Percentiles rank a stretch among this genome's conserved stretches.
phyloP scores from a whole-genome alignment of 805 yeast species.

The Brettanomyces bruxellensis region DNA sequence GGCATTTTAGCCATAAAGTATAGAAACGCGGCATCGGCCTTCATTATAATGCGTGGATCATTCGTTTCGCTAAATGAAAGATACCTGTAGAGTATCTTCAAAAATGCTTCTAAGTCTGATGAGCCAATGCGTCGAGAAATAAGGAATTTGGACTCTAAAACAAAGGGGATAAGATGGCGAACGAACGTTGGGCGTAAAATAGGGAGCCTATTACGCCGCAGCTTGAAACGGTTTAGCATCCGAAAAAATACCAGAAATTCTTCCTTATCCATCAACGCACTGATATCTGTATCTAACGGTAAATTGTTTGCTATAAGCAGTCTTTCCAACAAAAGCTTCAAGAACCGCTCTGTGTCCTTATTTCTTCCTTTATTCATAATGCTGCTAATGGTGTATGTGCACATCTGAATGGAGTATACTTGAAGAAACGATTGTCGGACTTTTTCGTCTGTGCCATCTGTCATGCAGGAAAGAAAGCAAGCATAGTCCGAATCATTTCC shows the following conservation, averaged over 20 bases:
- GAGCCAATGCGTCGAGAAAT: slow-evolving; percentile 1
- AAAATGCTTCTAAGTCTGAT: slow-evolving; percentile 7
- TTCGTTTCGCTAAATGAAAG: background rate
- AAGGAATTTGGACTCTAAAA: background rate
- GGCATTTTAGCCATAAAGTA: slow-evolving; percentile 4
- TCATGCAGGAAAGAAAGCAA: slow-evolving; percentile 6
- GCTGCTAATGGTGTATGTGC: slow-evolving; percentile 10
- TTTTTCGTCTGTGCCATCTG: background rate
- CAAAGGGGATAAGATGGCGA: background rate
- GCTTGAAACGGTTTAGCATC: slow-evolving; percentile 1
- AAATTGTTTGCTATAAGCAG: background rate
- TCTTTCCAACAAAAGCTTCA: slow-evolving; percentile 5
- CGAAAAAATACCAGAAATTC: background rate
- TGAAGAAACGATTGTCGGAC: slow-evolving; percentile 4
- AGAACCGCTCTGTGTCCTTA: slow-evolving; percentile 9
- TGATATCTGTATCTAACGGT: background rate
- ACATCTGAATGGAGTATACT: slow-evolving; percentile 12
- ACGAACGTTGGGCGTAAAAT: background rate
- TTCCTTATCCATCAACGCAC: background rate
- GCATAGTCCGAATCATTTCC: slow-evolving; percentile 7
- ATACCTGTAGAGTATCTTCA: slow-evolving; percentile 8
- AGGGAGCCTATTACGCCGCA: background rate
- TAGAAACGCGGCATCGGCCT: slow-evolving; percentile 5
- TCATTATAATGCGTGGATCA: slow-evolving; percentile 1
- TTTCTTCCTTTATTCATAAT: slow-evolving; percentile 9